These are phyloP conservation scores for Aureobasidium namibiae DNA, from an alignment of 2,329 filamentous ascomycete species.

Conservation along the genomic window DNA sequence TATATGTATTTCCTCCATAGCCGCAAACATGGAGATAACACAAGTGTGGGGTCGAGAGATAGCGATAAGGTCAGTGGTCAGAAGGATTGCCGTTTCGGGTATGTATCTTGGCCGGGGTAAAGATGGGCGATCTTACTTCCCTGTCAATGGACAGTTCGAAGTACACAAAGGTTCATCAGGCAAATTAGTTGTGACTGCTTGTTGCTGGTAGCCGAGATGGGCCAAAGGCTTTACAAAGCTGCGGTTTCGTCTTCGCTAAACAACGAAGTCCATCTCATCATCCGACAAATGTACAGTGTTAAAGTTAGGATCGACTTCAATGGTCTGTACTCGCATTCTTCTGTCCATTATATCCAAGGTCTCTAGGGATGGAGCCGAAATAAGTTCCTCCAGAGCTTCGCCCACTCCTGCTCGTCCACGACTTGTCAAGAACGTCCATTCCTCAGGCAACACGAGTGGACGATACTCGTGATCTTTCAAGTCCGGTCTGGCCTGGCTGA, in stretches of 20 bases:
- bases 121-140: background rate
- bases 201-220: background rate
- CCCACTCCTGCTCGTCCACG: background rate
- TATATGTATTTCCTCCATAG: background rate
- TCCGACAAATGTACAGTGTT: no score
- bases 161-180: background rate
- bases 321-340: background rate
- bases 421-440: background rate
- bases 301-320: background rate
- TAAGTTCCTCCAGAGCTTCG: background rate
- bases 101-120: background rate
- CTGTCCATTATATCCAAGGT: background rate
- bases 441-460: background rate
- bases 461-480: background rate
- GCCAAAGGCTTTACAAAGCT: background rate
- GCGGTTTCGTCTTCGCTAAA: no score
- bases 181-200: background rate
- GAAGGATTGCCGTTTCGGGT: background rate
- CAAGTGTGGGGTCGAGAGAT: background rate
- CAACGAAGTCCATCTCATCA: no score
- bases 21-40: background rate
- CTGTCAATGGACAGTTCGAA: background rate
- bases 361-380: background rate
- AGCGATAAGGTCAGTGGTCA: slow-evolving; percentile 6
- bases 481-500: background rate